Evolutionary conservation across 1,139 yeast genomes (phyloP).

Genomic region (Blastobotrys apis): DNA sequence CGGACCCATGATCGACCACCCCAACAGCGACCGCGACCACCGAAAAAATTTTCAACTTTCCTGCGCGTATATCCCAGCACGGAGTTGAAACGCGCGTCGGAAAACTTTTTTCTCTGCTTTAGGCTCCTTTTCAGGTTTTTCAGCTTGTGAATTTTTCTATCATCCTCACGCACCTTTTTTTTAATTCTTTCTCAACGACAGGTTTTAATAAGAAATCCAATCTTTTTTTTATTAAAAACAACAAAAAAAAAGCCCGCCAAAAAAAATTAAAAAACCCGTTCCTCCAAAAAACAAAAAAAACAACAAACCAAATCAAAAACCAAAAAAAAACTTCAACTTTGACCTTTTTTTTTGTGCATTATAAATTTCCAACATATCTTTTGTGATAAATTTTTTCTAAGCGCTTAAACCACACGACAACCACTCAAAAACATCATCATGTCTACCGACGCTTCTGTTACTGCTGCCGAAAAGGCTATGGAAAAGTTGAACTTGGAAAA

Average conservation of each 20-base stretch:
- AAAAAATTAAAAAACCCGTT: constrained; percentile 14
- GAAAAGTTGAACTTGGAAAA: constrained; percentile 36
- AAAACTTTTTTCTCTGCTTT: too few species aligned
- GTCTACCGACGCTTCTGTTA: constrained; percentile 39
- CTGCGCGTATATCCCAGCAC: too few species aligned
- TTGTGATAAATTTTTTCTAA: background rate
- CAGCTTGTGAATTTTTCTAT: too few species aligned
- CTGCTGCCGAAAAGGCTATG: constrained; percentile 39
- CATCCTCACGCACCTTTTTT: background rate
- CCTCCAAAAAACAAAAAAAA: constrained; percentile 14
- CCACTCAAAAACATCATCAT: constrained; percentile 14
- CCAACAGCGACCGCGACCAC: too few species aligned
- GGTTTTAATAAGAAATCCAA: background rate
- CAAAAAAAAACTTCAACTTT: background rate
- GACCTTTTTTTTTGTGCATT: background rate
- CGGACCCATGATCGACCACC: too few species aligned
- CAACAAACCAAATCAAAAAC: constrained; percentile 3
- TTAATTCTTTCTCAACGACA: background rate
- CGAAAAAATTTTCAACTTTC: too few species aligned
- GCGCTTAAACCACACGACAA: constrained; percentile 3
- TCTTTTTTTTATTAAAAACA: background rate
- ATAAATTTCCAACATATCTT: background rate
- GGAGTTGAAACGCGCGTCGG: too few species aligned
- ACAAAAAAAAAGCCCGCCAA: background rate
- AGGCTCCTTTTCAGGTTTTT: too few species aligned